phyloP scores from a whole-genome alignment of 2,329 filamentous ascomycete genomes.

The Fusarium stilboides region DNA sequence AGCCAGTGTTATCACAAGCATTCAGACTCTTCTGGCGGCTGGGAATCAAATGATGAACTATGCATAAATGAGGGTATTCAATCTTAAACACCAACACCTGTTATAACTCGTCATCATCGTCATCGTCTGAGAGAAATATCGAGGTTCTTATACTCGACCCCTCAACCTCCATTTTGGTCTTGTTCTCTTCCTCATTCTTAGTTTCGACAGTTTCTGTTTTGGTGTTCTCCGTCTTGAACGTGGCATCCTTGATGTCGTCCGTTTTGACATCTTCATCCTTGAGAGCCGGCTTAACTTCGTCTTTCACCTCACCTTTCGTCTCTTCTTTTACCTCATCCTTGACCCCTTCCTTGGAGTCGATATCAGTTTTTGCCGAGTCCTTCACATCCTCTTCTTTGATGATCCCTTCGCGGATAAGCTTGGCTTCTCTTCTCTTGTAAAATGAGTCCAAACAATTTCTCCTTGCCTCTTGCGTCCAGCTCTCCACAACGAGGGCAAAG shows the following conservation, averaged over 20 bases:
- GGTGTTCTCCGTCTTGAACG: constrained; percentile 4
- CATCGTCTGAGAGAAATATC: constrained; percentile 58
- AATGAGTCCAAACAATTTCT: constrained; percentile 84
- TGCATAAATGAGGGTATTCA: constrained; percentile 47
- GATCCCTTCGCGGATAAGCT: constrained; percentile 55
- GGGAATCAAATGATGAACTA: constrained; percentile 3
- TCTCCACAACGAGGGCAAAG: constrained; percentile 92
- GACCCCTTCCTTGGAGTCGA: constrained; percentile 21
- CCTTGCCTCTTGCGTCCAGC: constrained; percentile 88
- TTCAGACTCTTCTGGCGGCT: background rate
- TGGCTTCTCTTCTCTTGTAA: constrained; percentile 77
- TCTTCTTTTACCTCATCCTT: constrained; percentile 36
- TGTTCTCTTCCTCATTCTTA: constrained; percentile 32
- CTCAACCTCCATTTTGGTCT: constrained; percentile 36
- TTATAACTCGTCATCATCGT: constrained; percentile 58
- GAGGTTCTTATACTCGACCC: constrained; percentile 50
- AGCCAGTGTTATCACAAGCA: background rate
- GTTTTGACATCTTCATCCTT: constrained; percentile 34
- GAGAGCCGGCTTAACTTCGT: constrained; percentile 13
- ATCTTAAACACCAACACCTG: constrained; percentile 21
- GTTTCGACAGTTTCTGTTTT: constrained; percentile 21
- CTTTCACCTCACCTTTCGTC: constrained; percentile 4
- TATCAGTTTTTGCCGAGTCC: constrained; percentile 41
- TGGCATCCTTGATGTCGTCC: constrained; percentile 18
- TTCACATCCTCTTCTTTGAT: constrained; percentile 48